Conservation (phyloP, 2,329 filamentous ascomycete genomes). For the Leptographium procerum region DNA sequence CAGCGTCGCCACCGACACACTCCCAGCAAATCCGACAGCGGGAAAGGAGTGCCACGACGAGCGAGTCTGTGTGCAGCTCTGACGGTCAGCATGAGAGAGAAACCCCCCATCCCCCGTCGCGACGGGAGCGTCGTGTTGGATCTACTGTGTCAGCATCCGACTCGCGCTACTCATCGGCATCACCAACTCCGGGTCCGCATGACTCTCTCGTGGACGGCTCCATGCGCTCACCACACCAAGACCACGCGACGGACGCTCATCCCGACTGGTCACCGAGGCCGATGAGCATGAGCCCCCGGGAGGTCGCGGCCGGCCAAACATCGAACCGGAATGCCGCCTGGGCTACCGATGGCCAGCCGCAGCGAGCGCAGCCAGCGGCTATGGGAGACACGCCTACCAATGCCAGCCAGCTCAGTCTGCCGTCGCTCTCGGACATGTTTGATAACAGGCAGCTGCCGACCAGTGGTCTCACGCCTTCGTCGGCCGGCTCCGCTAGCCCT, state of each 20-base stretch:
- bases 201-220: constrained; percentile 28
- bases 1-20: constrained; percentile 14
- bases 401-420: constrained; percentile 25
- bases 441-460: constrained; percentile 21
- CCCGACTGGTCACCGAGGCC: constrained; percentile 17
- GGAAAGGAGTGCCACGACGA: constrained; percentile 29
- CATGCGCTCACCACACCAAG: constrained; percentile 29
- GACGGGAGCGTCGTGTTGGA: constrained; percentile 33
- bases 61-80: constrained; percentile 33
- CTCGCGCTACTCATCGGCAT: constrained; percentile 32
- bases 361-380: constrained; percentile 18
- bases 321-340: neutral
- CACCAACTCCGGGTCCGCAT: constrained; percentile 23
- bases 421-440: constrained; percentile 36
- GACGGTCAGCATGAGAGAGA: constrained; percentile 35
- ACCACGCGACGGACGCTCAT: constrained; percentile 22
- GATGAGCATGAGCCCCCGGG: constrained; percentile 15
- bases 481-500: constrained; percentile 13
- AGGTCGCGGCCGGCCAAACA: constrained; percentile 12
- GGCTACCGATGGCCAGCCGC: neutral
- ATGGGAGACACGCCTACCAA: neutral
- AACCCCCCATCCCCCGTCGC: constrained; percentile 14
- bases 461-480: constrained; percentile 4
- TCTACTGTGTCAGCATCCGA: constrained; percentile 36
- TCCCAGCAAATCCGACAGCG: constrained; percentile 13